Base-by-base conservation (phyloP, 73 alveolate genomes). In the Paramecium biaurelia region DNA sequence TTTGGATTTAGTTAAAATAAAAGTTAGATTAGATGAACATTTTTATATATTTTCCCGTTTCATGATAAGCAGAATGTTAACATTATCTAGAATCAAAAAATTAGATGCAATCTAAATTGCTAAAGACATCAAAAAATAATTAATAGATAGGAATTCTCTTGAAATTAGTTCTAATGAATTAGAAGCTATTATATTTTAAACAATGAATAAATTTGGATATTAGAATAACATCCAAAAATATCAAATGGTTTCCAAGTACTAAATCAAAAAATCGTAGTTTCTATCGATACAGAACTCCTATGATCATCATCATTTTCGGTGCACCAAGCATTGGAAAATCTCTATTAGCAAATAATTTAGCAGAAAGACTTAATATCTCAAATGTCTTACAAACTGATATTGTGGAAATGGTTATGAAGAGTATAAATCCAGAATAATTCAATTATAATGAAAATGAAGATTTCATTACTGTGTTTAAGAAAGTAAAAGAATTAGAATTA, bases 1-100 rank as follows among this genome's bases (percentile, higher is more conserved):
- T 41, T 28, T 70, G 58, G 98, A 95, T 92, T 84, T 93, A 41
- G 95, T 95, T 47, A 95, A 95, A 89, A 94, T 95, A 23, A 95
- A 93, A 85, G 97, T 95, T 7, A 43, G 70, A 26, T 53, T 95
- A 49, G 92, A 95, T 85, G 98, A 95, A 63, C 96, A 95, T 63
- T 95, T 92, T 86, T 95, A 89, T 70, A 92, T 95, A 1, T 95
- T 95, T 87, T 95, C 98, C 1, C 92, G 98, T 38, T 95, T 93
- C 32, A 85, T 95, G 59, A 92, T 95, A 11, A 93, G 96, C 57
- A 93, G 98, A 92, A 92, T 95, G 85, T 94, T 95, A 7, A 95
- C 97, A 12, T 92, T 95, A 26, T 93, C 92, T 5, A 82, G 92
- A 85, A 95, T 90, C 14, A 49, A 35, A 7, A 53, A 74, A 74